Evolutionary conservation across 1,284 basidiomycete species (phyloP).

Genomic region (Moesziomyces sp.): DNA sequence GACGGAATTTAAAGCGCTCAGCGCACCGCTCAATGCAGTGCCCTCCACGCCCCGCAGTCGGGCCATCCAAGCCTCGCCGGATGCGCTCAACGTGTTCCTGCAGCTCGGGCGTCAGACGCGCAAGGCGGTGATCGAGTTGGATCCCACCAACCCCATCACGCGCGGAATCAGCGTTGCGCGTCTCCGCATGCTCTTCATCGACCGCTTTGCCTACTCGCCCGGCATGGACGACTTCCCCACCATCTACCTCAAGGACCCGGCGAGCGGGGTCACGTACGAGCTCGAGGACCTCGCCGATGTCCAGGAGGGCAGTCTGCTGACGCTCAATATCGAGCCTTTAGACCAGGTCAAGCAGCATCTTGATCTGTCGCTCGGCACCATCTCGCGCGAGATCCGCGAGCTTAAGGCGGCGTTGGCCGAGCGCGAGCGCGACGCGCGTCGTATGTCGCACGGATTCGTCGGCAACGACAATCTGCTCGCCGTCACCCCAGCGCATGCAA

Average conservation of each 20-base stretch:
- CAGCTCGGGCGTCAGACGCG: constrained; percentile 93
- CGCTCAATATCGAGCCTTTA: constrained; percentile 93
- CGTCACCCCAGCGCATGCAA: constrained; percentile 11
- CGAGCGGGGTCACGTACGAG: constrained; percentile 92
- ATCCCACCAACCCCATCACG: constrained; percentile 26
- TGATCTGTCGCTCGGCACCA: constrained; percentile 82
- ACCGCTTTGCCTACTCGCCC: constrained; percentile 93
- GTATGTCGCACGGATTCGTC: constrained; percentile 35
- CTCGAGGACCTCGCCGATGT: constrained; percentile 95
- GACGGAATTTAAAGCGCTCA: not conserved
- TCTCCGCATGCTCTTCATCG: constrained; percentile 88
- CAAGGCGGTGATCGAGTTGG: constrained; percentile 78
- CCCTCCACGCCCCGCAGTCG: constrained; percentile 11
- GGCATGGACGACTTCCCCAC: constrained; percentile 89
- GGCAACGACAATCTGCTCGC: constrained; percentile 19
- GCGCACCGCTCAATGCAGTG: not conserved
- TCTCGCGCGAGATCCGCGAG: constrained; percentile 93
- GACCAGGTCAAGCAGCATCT: constrained; percentile 99
- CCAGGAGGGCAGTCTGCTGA: constrained; percentile 85
- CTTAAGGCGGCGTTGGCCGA: constrained; percentile 76
- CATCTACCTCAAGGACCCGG: constrained; percentile 91
- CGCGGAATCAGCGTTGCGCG: constrained; percentile 75
- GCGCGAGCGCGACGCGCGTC: constrained; percentile 40
- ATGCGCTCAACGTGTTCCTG: constrained; percentile 75
- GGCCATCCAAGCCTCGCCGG: constrained; percentile 6